Conservation (phyloP, 495 filamentous ascomycete genomes). For the Penicillium paradoxum region DNA sequence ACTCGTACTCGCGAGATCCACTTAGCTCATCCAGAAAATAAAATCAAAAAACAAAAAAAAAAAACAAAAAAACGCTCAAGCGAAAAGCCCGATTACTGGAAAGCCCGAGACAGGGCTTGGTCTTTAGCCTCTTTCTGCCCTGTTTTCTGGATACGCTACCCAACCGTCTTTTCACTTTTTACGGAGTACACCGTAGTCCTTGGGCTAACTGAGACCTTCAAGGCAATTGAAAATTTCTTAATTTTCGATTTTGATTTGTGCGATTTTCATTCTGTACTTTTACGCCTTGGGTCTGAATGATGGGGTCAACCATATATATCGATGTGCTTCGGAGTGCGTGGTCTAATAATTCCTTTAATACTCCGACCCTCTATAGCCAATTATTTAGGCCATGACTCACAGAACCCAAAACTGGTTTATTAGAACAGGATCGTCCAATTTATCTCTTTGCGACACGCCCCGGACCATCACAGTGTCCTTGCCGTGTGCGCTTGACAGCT, state of each 20-base stretch:
- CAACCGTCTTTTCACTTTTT: not conserved
- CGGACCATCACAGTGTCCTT: not conserved
- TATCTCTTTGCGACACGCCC: not conserved
- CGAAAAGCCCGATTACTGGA: slow-evolving; percentile 3
- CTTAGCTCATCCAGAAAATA: no score
- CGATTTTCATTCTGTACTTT: no score
- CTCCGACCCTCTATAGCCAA: no score
- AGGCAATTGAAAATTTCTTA: not conserved
- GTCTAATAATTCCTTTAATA: no score
- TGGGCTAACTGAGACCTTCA: no score
- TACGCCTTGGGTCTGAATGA: no score
- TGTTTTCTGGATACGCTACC: slow-evolving; percentile 14
- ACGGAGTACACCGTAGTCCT: not conserved
- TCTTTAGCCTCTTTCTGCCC: slow-evolving; percentile 18
- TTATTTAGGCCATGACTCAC: not conserved
- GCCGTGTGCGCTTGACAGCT: not conserved
- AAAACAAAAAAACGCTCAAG: slow-evolving; percentile 19
- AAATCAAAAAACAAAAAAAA: no score
- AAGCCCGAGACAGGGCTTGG: slow-evolving; percentile 18
- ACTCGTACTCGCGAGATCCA: no score
- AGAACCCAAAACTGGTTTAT: not conserved
- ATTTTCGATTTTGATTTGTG: no score
- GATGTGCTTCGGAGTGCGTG: no score
- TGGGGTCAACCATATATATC: no score
- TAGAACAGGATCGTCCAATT: not conserved